These are phyloP conservation scores for Malassezia furfur DNA, from an alignment of 1,284 basidiomycete species.

Conservation along the genomic window DNA sequence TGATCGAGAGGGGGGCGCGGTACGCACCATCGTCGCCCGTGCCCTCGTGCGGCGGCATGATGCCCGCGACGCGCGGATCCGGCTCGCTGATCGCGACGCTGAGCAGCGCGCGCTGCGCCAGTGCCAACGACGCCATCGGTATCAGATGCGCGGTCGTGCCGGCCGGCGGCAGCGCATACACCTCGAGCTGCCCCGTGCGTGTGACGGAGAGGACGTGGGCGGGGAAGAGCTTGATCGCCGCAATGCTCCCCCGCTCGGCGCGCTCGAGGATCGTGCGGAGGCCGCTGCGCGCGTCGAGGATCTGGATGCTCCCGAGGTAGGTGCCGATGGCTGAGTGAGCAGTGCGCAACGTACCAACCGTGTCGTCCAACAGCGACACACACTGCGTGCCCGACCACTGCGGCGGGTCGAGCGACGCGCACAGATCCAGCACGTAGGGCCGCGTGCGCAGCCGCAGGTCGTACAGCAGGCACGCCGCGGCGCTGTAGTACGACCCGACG, in stretches of 20 bases:
- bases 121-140: neutral
- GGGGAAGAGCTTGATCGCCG: conserved; percentile 13
- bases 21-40: neutral
- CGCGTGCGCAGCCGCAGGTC: conserved; percentile 9
- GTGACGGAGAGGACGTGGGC: conserved; percentile 12
- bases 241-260: conserved; percentile 12
- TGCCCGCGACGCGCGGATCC: neutral
- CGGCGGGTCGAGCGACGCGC: conserved; percentile 16
- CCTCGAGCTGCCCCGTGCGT: conserved; percentile 10
- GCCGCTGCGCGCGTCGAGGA: conserved; percentile 18
- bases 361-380: conserved; percentile 13
- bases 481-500: conserved; percentile 20
- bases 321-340: conserved; percentile 19
- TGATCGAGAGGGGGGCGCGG: neutral
- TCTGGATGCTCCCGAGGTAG: conserved; percentile 15
- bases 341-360: conserved; percentile 5
- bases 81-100: conserved; percentile 13
- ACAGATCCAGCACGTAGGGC: conserved; percentile 15
- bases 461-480: conserved; percentile 20
- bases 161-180: conserved; percentile 6
- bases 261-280: conserved; percentile 11
- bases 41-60: neutral
- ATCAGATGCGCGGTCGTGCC: neutral
- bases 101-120: conserved; percentile 15
- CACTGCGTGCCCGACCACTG: conserved; percentile 23